A percentile compares a stretch with the other conserved stretches of the same genome.
Conservation (phyloP, 768 basidiomycete genomes). For the Termitomyces titanicus region DNA sequence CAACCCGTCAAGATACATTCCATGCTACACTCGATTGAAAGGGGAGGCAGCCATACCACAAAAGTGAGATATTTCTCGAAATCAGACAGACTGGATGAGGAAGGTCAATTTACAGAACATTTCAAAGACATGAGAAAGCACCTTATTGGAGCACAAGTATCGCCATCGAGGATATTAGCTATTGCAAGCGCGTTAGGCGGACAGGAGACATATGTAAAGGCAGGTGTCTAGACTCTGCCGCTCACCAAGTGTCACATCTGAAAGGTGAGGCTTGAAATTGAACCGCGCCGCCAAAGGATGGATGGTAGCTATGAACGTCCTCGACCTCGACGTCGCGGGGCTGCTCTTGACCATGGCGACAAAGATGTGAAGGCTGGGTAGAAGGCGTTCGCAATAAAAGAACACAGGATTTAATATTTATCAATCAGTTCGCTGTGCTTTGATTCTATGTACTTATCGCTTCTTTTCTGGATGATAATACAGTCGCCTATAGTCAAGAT, state of each 20-base stretch:
- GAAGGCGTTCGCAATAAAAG: not conserved
- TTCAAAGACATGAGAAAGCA: constrained; percentile 6
- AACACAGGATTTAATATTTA: not conserved
- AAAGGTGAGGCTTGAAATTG: constrained; percentile 21
- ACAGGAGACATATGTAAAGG: not conserved
- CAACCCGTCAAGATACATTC: constrained; percentile 20
- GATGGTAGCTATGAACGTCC: constrained; percentile 14
- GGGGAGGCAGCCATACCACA: constrained; percentile 19
- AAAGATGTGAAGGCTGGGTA: not conserved
- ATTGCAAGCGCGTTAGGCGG: not conserved
- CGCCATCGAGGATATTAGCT: constrained; percentile 33
- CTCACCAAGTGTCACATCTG: constrained; percentile 20
- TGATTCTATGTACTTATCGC: not conserved
- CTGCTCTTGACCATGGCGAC: constrained; percentile 4
- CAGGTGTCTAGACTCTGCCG: not conserved
- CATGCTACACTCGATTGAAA: constrained; percentile 1
- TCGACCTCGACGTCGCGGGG: not conserved
- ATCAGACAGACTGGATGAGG: constrained; percentile 24
- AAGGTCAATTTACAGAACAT: not conserved
- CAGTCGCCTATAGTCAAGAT: too few species aligned
- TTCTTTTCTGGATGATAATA: not conserved
- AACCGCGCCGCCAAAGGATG: constrained; percentile 20
- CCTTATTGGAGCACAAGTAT: constrained; percentile 37
- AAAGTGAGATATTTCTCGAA: constrained; percentile 24
- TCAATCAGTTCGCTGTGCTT: not conserved